Conservation (phyloP, 805 yeast species). For the Hanseniaspora vineae region DNA sequence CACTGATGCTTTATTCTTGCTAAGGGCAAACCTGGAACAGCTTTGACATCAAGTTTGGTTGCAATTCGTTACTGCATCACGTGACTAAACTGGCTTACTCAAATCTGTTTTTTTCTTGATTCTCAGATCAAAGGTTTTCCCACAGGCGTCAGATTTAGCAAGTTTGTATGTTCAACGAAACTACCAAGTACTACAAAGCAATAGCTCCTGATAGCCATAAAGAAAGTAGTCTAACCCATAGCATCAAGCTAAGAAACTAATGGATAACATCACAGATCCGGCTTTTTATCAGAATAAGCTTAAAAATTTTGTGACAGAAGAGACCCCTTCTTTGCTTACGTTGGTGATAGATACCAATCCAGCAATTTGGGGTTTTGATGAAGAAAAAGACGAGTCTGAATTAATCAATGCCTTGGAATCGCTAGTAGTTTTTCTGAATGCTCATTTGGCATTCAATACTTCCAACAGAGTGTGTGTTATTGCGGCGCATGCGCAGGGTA, state of each 20-base stretch:
- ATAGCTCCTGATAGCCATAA: too few species aligned
- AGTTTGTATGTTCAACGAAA: too few species aligned
- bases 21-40: too few species aligned
- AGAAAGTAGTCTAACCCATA: background rate
- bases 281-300: constrained; percentile 18
- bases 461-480: constrained; percentile 75
- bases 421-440: constrained; percentile 65
- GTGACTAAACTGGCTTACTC: too few species aligned
- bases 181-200: too few species aligned
- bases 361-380: constrained; percentile 25
- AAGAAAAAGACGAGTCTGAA: constrained; percentile 24
- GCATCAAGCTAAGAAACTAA: too few species aligned
- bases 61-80: too few species aligned
- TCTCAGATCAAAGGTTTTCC: too few species aligned
- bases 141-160: too few species aligned
- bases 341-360: constrained; percentile 73
- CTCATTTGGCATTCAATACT: constrained; percentile 76
- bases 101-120: too few species aligned
- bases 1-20: too few species aligned
- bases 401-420: constrained; percentile 51
- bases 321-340: constrained; percentile 66
- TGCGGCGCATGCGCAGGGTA: constrained; percentile 59
- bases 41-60: too few species aligned
- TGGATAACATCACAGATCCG: constrained; percentile 27
- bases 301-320: constrained; percentile 28